phyloP scores from a whole-genome alignment of 495 filamentous ascomycete genomes.

The Lophiotrema nucula region DNA sequence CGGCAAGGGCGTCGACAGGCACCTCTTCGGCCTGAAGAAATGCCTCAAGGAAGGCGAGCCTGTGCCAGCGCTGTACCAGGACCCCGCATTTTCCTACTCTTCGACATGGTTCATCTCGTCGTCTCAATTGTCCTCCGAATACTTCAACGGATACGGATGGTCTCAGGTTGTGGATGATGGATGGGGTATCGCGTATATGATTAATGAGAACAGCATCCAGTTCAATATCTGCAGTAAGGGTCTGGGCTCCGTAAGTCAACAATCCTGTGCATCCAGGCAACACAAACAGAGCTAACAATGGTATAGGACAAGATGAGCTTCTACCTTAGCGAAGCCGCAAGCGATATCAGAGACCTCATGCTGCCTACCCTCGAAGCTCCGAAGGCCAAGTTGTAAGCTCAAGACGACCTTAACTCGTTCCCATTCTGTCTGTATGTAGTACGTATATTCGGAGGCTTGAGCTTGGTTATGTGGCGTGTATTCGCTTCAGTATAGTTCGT shows the following conservation, averaged over 20 bases:
- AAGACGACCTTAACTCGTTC: no score
- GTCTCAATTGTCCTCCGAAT: conserved; percentile 89
- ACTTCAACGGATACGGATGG: conserved; percentile 99
- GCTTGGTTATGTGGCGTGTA: no score
- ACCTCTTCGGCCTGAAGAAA: conserved; percentile 96
- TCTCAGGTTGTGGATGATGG: conserved; percentile 96
- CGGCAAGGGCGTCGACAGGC: conserved; percentile 91
- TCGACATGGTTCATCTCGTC: conserved; percentile 85
- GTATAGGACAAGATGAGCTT: conserved; percentile 80
- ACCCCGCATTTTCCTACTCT: conserved; percentile 82
- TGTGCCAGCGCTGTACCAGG: conserved; percentile 77
- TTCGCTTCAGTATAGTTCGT: no score
- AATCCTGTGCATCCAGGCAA: neutral
- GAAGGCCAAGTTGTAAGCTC: conserved; percentile 83
- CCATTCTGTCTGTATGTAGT: no score
- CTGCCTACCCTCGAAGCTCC: conserved; percentile 75
- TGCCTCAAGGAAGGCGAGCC: conserved; percentile 78
- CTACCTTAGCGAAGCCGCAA: conserved; percentile 89
- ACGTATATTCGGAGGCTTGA: no score
- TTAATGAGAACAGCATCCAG: conserved; percentile 97
- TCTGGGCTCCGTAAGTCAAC: conserved; percentile 58
- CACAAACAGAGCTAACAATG: conserved; percentile 13
- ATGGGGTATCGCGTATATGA: conserved; percentile 99
- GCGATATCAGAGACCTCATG: conserved; percentile 85
- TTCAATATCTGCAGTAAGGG: conserved; percentile 98